These are phyloP conservation scores for Epichloe aotearoae DNA, from an alignment of 2,329 filamentous ascomycete species.

Conservation along the genomic window DNA sequence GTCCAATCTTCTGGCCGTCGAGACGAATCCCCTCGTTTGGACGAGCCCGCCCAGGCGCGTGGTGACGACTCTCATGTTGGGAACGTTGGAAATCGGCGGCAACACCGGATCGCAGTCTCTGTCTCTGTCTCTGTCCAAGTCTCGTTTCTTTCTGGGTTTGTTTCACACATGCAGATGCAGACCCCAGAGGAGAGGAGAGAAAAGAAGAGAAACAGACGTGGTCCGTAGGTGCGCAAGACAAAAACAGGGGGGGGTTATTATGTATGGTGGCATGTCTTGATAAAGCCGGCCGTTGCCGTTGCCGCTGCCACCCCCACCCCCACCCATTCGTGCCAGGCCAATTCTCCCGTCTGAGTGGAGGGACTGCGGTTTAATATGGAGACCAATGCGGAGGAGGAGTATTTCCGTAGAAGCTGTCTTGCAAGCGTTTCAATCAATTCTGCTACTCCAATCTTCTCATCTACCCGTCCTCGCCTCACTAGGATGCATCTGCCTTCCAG, in stretches of 20 bases:
- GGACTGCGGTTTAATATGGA: no score
- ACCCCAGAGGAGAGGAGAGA: not conserved
- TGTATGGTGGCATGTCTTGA: not conserved
- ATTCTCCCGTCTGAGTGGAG: not conserved
- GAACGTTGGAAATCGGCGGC: not conserved
- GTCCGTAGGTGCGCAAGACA: no score
- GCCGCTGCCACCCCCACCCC: slow-evolving; percentile 11
- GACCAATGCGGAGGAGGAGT: no score
- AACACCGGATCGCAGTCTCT: not conserved
- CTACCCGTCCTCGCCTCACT: not conserved
- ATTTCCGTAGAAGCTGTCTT: not conserved
- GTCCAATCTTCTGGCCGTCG: slow-evolving; percentile 32
- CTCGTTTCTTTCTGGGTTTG: no score
- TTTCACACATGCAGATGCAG: no score
- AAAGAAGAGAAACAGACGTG: not conserved
- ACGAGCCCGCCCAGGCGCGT: slow-evolving; percentile 16
- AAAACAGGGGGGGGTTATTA: no score
- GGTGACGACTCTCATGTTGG: slow-evolving; percentile 11
- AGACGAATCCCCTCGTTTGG: slow-evolving; percentile 37
- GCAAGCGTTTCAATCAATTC: slow-evolving; percentile 5
- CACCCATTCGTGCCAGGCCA: not conserved
- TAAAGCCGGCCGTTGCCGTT: slow-evolving; percentile 25
- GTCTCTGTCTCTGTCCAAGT: not conserved
- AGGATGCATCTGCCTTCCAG: not conserved
- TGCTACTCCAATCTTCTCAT: slow-evolving; percentile 1